phyloP scores from a whole-genome alignment of 2,329 filamentous ascomycete species.

The Colletotrichum tamarilloi region DNA sequence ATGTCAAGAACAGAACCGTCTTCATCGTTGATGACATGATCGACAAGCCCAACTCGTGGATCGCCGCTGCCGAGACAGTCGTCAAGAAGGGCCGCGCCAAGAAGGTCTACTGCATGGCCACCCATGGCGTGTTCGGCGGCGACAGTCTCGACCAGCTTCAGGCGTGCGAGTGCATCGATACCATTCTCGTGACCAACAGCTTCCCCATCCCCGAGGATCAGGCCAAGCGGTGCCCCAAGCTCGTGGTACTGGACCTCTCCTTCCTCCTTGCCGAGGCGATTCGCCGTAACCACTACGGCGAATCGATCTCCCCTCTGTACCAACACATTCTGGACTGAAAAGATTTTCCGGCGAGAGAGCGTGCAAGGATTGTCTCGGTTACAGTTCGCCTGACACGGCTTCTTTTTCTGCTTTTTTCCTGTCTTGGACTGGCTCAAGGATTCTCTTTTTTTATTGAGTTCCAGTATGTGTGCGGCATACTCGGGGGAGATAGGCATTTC shows the following conservation, averaged over 20 bases:
- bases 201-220: constrained; percentile 88
- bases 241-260: constrained; percentile 90
- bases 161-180: constrained; percentile 91
- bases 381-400: constrained; percentile 18
- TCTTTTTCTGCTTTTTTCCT: constrained; percentile 23
- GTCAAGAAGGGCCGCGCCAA: constrained; percentile 92
- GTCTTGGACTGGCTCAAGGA: constrained; percentile 13
- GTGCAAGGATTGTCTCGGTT: constrained; percentile 40
- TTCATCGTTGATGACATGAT: constrained; percentile 99
- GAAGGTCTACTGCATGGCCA: constrained; percentile 97
- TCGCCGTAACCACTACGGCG: constrained; percentile 94
- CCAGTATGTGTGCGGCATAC: constrained; percentile 30
- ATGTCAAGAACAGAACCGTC: constrained; percentile 88
- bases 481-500: constrained; percentile 33
- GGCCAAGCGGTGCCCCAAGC: constrained; percentile 78
- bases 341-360: constrained; percentile 8
- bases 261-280: constrained; percentile 92
- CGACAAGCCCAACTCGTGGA: constrained; percentile 96
- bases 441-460: constrained; percentile 13
- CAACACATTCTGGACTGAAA: constrained; percentile 70
- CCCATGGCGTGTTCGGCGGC: constrained; percentile 92
- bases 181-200: constrained; percentile 95
- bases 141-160: constrained; percentile 92
- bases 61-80: constrained; percentile 95
- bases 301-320: constrained; percentile 79